These are phyloP conservation scores for Tuber microsphaerosporum DNA, from an alignment of 495 filamentous ascomycete species.

Conservation along the genomic window DNA sequence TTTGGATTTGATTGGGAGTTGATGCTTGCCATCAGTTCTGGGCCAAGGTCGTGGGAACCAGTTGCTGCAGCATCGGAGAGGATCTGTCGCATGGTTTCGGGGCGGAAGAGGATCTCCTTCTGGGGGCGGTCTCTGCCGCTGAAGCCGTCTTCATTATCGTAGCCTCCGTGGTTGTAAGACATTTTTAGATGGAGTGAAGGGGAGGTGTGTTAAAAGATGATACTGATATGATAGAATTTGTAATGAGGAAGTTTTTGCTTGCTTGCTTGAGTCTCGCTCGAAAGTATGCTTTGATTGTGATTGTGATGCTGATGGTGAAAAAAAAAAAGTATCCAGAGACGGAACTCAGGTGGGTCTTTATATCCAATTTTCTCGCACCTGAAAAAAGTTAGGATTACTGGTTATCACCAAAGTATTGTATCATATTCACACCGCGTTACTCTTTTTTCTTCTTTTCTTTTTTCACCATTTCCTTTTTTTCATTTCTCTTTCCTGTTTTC, in stretches of 20 bases:
- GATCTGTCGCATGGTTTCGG: neutral
- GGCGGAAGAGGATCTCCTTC: neutral
- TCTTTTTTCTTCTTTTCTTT: neutral
- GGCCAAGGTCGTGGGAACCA: neutral
- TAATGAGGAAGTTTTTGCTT: neutral
- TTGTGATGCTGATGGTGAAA: neutral
- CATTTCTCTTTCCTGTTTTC: neutral
- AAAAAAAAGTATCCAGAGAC: neutral
- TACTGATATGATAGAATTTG: neutral
- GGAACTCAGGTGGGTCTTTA: neutral
- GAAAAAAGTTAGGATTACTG: neutral
- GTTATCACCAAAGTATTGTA: neutral
- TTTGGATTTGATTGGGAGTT: neutral
- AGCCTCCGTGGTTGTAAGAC: neutral
- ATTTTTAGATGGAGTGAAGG: constrained; percentile 3
- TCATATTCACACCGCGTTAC: neutral
- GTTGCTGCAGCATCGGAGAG: neutral
- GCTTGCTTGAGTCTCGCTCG: constrained; percentile 2
- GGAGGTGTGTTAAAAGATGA: neutral
- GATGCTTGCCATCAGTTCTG: neutral
- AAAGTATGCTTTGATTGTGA: constrained; percentile 3
- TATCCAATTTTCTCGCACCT: neutral
- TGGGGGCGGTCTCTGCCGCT: neutral
- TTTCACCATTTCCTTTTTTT: no score
- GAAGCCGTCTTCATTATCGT: neutral